These are phyloP conservation scores for Dimocarpus longan DNA, from an alignment of 345 rosid species.

Conservation along the genomic window DNA sequence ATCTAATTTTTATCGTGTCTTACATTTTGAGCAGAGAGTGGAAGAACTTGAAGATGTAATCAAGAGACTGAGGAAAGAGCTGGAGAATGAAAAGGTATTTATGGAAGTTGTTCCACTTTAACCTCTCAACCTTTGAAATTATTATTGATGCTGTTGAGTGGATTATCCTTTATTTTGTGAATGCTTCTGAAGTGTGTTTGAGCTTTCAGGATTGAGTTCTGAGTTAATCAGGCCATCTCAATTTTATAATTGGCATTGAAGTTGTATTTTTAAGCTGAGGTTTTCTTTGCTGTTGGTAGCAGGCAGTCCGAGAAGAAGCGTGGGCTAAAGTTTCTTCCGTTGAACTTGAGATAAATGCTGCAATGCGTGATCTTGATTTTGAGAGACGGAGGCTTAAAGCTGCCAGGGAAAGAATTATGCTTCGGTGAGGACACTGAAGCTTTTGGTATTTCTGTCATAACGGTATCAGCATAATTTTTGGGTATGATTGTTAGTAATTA, in stretches of 20 bases:
- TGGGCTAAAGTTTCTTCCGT: conserved; percentile 93
- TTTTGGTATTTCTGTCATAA: background rate
- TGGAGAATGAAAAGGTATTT: conserved; percentile 86
- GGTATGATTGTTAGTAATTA: background rate
- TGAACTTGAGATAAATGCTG: conserved; percentile 80
- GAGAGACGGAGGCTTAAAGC: conserved; percentile 92
- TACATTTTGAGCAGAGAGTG: conserved; percentile 58
- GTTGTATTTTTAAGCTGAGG: conserved; percentile 57
- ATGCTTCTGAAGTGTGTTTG: background rate
- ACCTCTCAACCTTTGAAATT: background rate
- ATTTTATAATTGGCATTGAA: conserved; percentile 11
- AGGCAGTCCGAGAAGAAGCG: conserved; percentile 98
- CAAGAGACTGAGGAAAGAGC: conserved; percentile 59
- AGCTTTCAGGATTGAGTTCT: background rate
- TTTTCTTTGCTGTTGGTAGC: conserved; percentile 73
- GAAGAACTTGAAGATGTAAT: conserved; percentile 80
- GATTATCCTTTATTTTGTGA: background rate
- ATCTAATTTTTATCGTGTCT: conserved; percentile 16
- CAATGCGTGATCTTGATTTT: conserved; percentile 83
- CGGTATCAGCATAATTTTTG: background rate
- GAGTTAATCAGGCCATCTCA: conserved; percentile 3
- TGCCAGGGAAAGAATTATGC: conserved; percentile 98
- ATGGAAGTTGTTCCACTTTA: conserved; percentile 27
- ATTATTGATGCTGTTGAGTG: background rate
- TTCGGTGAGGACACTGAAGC: conserved; percentile 58